These are phyloP conservation scores for Blastocystis sp. DNA, from an alignment of 352 stramenopile species.

Conservation along the genomic window DNA sequence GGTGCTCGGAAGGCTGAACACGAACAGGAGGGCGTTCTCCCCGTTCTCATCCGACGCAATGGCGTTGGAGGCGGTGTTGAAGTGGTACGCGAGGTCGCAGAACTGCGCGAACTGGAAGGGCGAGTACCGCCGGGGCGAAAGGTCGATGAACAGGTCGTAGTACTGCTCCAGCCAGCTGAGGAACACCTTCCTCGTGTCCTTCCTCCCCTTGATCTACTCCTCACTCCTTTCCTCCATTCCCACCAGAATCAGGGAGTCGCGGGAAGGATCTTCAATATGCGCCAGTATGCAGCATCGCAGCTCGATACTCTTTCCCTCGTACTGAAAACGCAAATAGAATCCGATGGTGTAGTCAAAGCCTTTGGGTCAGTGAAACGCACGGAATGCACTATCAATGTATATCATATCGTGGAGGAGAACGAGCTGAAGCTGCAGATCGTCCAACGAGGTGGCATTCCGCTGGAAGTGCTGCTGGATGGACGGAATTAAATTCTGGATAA, in stretches of 20 bases:
- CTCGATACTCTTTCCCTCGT: not conserved
- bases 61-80: not conserved
- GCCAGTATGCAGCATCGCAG: slow-evolving; percentile 47
- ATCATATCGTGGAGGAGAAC: not conserved
- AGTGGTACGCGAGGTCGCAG: not conserved
- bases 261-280: not conserved
- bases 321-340: slow-evolving; percentile 27
- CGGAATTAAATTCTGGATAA: slow-evolving; percentile 2
- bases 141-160: slow-evolving; percentile 49
- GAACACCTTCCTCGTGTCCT: slow-evolving; percentile 22
- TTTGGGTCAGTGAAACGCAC: not conserved
- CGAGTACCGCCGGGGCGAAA: not conserved
- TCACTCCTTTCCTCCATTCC: not conserved
- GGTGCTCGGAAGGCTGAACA: slow-evolving; percentile 9
- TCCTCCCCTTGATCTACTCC: slow-evolving; percentile 49
- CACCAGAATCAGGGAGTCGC: slow-evolving; percentile 24
- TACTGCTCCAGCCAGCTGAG: slow-evolving; percentile 28
- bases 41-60: not conserved
- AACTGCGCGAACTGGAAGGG: not conserved
- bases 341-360: slow-evolving; percentile 50
- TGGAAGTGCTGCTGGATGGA: not conserved
- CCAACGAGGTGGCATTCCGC: not conserved
- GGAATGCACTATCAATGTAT: not conserved
- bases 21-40: slow-evolving; percentile 17
- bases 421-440: not conserved